phyloP scores from a whole-genome alignment of 2,329 filamentous ascomycete genomes.

The Microcera coccophila region DNA sequence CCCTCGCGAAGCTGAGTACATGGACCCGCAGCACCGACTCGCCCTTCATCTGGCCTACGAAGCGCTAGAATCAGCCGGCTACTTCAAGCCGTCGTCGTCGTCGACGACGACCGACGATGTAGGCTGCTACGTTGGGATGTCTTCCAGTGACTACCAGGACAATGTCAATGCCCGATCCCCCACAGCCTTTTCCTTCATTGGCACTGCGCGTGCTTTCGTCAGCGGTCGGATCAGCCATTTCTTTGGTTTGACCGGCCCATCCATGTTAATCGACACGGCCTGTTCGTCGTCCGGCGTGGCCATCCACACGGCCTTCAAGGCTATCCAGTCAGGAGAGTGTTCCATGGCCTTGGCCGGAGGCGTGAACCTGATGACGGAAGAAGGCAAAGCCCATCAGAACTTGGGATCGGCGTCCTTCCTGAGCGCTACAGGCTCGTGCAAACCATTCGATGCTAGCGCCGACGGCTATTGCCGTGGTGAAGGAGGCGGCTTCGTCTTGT shows the following conservation, averaged over 20 bases:
- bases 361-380: slow-evolving; percentile 35
- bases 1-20: too few relatives aligned
- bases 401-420: slow-evolving; percentile 23
- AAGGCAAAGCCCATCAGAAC: slow-evolving; percentile 19
- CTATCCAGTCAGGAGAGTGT: slow-evolving; percentile 30
- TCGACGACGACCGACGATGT: slow-evolving; percentile 12
- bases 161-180: slow-evolving; percentile 6
- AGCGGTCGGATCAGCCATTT: slow-evolving; percentile 33
- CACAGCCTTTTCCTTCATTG: slow-evolving; percentile 33
- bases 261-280: slow-evolving; percentile 36
- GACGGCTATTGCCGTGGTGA: slow-evolving; percentile 83
- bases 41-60: too few relatives aligned
- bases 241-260: slow-evolving; percentile 38
- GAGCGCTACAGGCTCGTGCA: slow-evolving; percentile 14
- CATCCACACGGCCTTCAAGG: slow-evolving; percentile 31
- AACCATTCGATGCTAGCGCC: slow-evolving; percentile 72
- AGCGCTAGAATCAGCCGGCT: too few relatives aligned
- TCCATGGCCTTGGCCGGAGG: slow-evolving; percentile 37
- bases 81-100: too few relatives aligned
- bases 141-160: slow-evolving; percentile 6
- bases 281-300: slow-evolving; percentile 37
- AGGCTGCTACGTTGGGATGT: slow-evolving; percentile 7
- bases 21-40: too few relatives aligned
- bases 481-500: slow-evolving; percentile 66
- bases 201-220: slow-evolving; percentile 32